Evolutionary conservation across 2,329 filamentous ascomycete genomes (phyloP).

Genomic region (Aspergillus terreus): DNA sequence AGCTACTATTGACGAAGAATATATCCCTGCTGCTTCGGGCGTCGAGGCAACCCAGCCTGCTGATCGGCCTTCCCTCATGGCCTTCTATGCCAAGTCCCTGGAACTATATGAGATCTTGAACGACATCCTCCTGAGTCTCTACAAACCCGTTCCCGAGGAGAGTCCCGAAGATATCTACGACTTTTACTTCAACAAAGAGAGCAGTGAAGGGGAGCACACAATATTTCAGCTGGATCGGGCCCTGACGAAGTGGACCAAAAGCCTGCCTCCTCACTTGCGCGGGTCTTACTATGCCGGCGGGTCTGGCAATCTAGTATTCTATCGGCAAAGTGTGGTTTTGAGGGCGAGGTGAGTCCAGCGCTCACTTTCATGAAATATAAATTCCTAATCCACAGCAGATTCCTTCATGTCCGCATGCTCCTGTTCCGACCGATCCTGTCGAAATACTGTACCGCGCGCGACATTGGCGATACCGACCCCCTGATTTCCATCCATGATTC

Average conservation of each 20-base stretch:
- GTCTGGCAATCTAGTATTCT: slow-evolving; percentile 21
- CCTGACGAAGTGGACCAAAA: slow-evolving; percentile 28
- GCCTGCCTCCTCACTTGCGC: slow-evolving; percentile 26
- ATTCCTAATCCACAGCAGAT: slow-evolving; percentile 15
- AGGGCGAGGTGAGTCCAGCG: slow-evolving; percentile 24
- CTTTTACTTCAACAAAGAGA: slow-evolving; percentile 23
- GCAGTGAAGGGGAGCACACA: slow-evolving; percentile 22
- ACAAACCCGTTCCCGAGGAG: slow-evolving; percentile 24
- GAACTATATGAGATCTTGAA: slow-evolving; percentile 36
- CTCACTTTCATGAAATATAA: background rate
- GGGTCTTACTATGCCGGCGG: background rate
- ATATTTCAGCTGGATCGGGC: slow-evolving; percentile 34
- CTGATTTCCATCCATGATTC: slow-evolving; percentile 22
- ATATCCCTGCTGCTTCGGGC: slow-evolving; percentile 14
- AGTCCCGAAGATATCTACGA: slow-evolving; percentile 23
- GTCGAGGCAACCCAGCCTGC: slow-evolving; percentile 17
- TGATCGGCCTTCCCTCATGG: slow-evolving; percentile 26
- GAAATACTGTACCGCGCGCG: slow-evolving; percentile 27
- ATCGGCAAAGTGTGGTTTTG: slow-evolving; percentile 30
- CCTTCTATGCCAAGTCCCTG: slow-evolving; percentile 30
- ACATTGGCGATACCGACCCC: slow-evolving; percentile 15
- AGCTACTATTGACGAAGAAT: slow-evolving; percentile 29
- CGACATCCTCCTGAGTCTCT: slow-evolving; percentile 29
- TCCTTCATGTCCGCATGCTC: slow-evolving; percentile 32
- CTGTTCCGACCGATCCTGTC: slow-evolving; percentile 31